Evolutionary conservation across 176 grass and related monocot genomes (phyloP).

Genomic region (Puya raimondii): DNA sequence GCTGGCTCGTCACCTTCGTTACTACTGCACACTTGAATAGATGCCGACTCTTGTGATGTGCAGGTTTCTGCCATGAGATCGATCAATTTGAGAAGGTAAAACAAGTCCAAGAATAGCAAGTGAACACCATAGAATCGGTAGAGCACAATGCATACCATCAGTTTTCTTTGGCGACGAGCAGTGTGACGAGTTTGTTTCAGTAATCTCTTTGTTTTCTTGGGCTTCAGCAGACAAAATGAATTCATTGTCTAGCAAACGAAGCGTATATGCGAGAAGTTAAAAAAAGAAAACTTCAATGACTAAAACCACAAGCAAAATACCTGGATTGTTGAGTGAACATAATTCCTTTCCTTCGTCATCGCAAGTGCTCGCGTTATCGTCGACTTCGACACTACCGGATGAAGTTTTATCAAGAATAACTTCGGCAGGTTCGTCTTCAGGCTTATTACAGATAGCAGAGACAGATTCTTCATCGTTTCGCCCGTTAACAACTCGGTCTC

Average conservation of each 20-base stretch:
- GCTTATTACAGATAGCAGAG: background rate
- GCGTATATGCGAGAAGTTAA: background rate
- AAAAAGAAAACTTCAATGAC: background rate
- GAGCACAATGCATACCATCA: conserved; percentile 1
- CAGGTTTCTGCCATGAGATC: background rate
- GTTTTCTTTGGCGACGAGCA: background rate
- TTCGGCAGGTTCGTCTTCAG: background rate
- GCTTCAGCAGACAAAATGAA: background rate
- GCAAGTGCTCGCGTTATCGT: background rate
- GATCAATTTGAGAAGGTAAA: background rate
- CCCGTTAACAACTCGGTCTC: background rate
- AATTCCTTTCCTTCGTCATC: background rate
- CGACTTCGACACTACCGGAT: background rate
- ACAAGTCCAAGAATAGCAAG: background rate
- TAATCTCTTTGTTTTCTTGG: background rate
- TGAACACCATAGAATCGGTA: background rate
- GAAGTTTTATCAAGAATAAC: background rate
- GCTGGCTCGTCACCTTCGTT: background rate
- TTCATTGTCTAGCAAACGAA: background rate
- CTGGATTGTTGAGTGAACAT: background rate
- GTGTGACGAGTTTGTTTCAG: background rate
- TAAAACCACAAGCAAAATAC: background rate
- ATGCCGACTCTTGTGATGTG: background rate
- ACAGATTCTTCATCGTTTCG: background rate
- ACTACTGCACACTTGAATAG: background rate